Percentiles rank a stretch among this genome's conserved stretches.
Evolutionary conservation across 305 asterid species (phyloP).

Genomic region (Fraxinus sp.): DNA sequence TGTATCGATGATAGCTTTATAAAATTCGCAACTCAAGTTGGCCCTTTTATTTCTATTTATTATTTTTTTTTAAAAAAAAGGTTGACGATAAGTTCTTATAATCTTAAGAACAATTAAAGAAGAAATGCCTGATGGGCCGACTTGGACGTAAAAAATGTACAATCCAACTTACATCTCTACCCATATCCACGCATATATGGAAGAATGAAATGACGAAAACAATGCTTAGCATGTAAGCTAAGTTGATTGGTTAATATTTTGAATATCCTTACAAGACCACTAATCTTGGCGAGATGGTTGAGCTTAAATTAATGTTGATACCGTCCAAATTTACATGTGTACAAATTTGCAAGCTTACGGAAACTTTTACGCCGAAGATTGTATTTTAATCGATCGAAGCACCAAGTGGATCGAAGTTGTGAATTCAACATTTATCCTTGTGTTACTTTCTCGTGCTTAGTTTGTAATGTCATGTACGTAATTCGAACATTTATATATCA

Average conservation of each 20-base stretch:
- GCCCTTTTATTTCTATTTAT: too few relatives aligned
- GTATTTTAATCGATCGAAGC: background rate
- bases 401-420: background rate
- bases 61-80: too few relatives aligned
- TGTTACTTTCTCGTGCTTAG: background rate
- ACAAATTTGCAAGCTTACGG: background rate
- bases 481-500: background rate
- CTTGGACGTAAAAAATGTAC: background rate
- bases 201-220: background rate
- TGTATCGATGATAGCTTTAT: background rate
- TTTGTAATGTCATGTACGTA: background rate
- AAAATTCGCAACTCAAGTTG: background rate
- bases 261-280: background rate
- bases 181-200: background rate
- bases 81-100: background rate
- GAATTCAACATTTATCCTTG: background rate
- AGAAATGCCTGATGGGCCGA: background rate
- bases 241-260: background rate
- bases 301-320: background rate
- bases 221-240: background rate
- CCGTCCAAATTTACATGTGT: background rate
- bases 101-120: background rate
- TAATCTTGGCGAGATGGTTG: background rate
- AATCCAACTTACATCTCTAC: background rate
- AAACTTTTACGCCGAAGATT: background rate